phyloP scores from a whole-genome alignment of 225 moss, liverwort and hornwort genomes.

The Marchantia paleacea region DNA sequence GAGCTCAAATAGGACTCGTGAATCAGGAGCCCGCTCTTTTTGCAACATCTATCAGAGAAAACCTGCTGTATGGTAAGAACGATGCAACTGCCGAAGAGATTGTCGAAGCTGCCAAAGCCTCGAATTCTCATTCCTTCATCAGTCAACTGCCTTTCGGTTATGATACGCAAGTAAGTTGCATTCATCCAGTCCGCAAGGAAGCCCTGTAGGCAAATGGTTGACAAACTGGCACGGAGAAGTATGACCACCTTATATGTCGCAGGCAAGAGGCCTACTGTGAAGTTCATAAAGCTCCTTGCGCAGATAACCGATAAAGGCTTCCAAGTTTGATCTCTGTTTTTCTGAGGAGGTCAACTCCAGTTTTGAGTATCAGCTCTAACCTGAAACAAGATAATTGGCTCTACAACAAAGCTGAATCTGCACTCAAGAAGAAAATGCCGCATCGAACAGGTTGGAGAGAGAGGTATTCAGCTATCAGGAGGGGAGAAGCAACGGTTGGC shows the following conservation, averaged over 20 bases:
- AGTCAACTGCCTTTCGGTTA: conserved; percentile 31
- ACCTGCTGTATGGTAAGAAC: conserved; percentile 31
- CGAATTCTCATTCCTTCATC: conserved; percentile 38
- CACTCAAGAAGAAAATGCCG: not conserved
- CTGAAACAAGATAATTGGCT: not conserved
- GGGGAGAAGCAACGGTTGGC: conserved; percentile 39
- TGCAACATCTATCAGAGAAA: conserved; percentile 23
- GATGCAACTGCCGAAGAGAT: conserved; percentile 30
- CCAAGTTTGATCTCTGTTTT: not conserved
- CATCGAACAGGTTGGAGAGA: conserved; percentile 22
- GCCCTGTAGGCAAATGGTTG: not conserved
- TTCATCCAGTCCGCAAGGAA: not conserved
- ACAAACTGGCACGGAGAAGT: not conserved
- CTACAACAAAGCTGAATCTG: not conserved
- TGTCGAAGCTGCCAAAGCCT: conserved; percentile 26
- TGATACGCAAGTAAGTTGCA: conserved; percentile 29
- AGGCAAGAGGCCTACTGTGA: not conserved
- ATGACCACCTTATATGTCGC: not conserved
- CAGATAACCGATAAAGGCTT: not conserved
- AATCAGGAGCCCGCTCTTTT: conserved; percentile 41
- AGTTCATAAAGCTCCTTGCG: not conserved
- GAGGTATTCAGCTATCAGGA: conserved; percentile 29
- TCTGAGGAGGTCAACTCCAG: not conserved
- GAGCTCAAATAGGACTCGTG: conserved; percentile 29
- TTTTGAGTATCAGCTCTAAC: not conserved